phyloP scores from a whole-genome alignment of 148 eudicot genomes.

The Heliamphora exappendiculata region DNA sequence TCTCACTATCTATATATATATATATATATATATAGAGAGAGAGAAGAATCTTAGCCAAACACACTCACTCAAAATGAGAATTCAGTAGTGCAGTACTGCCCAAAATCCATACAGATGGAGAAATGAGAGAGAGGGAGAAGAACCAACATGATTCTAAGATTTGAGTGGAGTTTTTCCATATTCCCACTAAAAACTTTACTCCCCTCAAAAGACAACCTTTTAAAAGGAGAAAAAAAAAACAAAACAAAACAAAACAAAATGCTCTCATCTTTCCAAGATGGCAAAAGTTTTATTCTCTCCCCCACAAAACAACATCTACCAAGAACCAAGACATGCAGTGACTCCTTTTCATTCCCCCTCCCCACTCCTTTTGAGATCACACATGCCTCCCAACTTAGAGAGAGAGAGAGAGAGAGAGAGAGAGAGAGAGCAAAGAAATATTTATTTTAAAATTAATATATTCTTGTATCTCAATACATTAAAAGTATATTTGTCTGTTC shows the following conservation, averaged over 20 bases:
- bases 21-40: too few species aligned
- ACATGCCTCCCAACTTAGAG: slow-evolving; percentile 16
- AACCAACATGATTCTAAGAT: background rate
- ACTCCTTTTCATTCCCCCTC: slow-evolving; percentile 23
- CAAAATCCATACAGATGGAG: too few species aligned
- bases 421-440: too few species aligned
- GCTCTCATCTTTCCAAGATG: slow-evolving; percentile 18
- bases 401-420: background rate
- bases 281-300: slow-evolving; percentile 32
- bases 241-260: too few species aligned
- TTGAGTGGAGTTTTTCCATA: slow-evolving; percentile 33
- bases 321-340: slow-evolving; percentile 33
- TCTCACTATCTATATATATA: too few species aligned
- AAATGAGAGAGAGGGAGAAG: too few species aligned
- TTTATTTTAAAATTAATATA: too few species aligned
- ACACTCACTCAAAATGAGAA: too few species aligned
- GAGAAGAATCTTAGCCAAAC: too few species aligned
- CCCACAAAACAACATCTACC: slow-evolving; percentile 50
- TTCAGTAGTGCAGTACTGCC: too few species aligned
- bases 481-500: too few species aligned
- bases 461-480: too few species aligned
- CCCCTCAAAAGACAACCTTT: slow-evolving; percentile 36
- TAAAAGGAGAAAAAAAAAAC: slow-evolving; percentile 18
- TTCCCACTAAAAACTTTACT: slow-evolving; percentile 16
- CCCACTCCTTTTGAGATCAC: slow-evolving; percentile 23